phyloP scores from a whole-genome alignment of 371 early-diverging fungal species.

The Mucor saturninus region DNA sequence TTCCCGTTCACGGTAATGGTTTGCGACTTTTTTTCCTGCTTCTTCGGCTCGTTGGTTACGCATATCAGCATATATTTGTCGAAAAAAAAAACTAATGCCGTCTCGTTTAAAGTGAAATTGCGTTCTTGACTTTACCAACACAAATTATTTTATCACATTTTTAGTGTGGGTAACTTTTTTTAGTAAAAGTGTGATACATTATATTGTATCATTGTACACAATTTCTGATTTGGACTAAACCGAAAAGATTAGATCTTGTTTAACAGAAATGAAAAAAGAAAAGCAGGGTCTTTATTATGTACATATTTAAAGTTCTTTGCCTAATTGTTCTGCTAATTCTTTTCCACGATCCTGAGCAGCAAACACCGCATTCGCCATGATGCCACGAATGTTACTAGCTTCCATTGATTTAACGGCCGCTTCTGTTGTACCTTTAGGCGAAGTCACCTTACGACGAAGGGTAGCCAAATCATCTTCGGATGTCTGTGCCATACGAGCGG shows the following conservation, averaged over 20 bases:
- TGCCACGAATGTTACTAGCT: conserved; percentile 59
- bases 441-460: conserved; percentile 86
- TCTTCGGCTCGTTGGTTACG: too few relatives aligned
- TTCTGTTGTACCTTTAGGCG: conserved; percentile 94
- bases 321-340: conserved; percentile 74
- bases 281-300: neutral
- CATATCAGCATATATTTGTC: too few relatives aligned
- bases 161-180: neutral
- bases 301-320: conserved; percentile 39
- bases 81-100: too few relatives aligned
- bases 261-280: neutral
- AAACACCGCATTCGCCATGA: conserved; percentile 65
- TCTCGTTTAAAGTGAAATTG: too few relatives aligned
- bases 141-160: neutral
- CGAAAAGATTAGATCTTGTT: neutral
- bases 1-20: too few relatives aligned
- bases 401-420: conserved; percentile 86
- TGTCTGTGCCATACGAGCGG: conserved; percentile 82
- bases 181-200: neutral
- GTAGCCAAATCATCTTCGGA: conserved; percentile 77
- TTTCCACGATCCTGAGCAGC: conserved; percentile 74
- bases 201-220: neutral
- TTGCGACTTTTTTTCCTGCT: too few relatives aligned
- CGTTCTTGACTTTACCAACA: neutral
- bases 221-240: neutral